A percentile compares a stretch with the other conserved stretches of the same genome.
Conservation (phyloP, 2,329 filamentous ascomycete species). For the Uncinocarpus reesii region DNA sequence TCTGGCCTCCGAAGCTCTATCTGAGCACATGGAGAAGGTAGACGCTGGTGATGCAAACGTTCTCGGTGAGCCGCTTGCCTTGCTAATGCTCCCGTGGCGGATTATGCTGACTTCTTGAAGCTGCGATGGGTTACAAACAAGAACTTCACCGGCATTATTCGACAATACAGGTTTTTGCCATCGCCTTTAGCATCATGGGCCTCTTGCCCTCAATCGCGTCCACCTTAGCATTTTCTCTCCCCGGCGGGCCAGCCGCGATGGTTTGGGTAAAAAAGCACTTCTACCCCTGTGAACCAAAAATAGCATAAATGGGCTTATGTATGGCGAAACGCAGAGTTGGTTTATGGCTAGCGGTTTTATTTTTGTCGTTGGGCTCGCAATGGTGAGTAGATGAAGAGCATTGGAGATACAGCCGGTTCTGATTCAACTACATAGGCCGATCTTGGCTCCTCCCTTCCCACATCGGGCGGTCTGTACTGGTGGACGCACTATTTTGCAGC, state of each 20-base stretch:
- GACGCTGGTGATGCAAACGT: slow-evolving; percentile 2
- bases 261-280: slow-evolving; percentile 41
- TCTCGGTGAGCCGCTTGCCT: background rate
- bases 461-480: slow-evolving; percentile 49
- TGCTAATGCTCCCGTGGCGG: background rate
- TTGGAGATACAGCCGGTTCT: background rate
- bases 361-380: slow-evolving; percentile 50
- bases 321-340: slow-evolving; percentile 36
- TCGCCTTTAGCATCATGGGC: slow-evolving; percentile 52
- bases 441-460: slow-evolving; percentile 48
- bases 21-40: background rate
- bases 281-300: background rate
- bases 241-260: slow-evolving; percentile 51
- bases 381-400: slow-evolving; percentile 35
- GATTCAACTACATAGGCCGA: slow-evolving; percentile 31
- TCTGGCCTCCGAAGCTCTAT: background rate
- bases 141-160: slow-evolving; percentile 53
- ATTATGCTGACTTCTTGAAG: slow-evolving; percentile 16
- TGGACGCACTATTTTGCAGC: slow-evolving; percentile 52
- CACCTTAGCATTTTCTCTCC: slow-evolving; percentile 49
- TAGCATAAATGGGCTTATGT: slow-evolving; percentile 11
- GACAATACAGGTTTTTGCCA: slow-evolving; percentile 52
- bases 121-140: slow-evolving; percentile 45
- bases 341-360: slow-evolving; percentile 49
- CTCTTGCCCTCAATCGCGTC: slow-evolving; percentile 51